These are phyloP conservation scores for Aechmea fasciata DNA, from an alignment of 176 grass and related monocot genomes.

Conservation along the genomic window DNA sequence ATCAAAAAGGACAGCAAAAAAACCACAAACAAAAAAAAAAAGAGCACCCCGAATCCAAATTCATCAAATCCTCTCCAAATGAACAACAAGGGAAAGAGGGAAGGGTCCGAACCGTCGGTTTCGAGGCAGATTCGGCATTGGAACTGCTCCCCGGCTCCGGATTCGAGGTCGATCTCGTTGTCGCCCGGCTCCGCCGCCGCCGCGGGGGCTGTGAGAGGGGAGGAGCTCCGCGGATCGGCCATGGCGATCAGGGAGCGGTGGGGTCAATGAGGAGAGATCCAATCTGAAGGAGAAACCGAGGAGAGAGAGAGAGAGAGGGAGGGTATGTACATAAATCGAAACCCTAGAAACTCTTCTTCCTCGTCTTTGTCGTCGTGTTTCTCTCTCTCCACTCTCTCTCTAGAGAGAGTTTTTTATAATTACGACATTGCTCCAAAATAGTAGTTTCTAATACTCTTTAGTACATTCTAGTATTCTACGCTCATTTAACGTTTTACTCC, in stretches of 20 bases:
- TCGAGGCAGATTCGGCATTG: conserved; percentile 99
- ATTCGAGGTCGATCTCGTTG: conserved; percentile 84
- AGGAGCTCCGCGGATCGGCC: conserved; percentile 48
- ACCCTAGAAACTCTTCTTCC: background rate
- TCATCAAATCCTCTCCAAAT: background rate
- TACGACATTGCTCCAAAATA: too few relatives aligned
- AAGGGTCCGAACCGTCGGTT: conserved; percentile 44
- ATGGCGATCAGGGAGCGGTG: conserved; percentile 10
- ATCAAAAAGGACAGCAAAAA: background rate
- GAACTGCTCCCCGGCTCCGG: conserved; percentile 69
- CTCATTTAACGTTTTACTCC: too few relatives aligned
- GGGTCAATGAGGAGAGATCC: background rate
- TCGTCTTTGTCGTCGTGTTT: too few relatives aligned
- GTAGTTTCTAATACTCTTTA: too few relatives aligned
- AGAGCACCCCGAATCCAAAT: too few relatives aligned
- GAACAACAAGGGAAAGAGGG: background rate
- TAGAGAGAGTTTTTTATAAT: too few relatives aligned
- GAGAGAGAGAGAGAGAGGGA: too few relatives aligned
- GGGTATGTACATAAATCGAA: background rate
- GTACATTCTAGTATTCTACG: too few relatives aligned
- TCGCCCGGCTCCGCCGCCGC: conserved; percentile 11
- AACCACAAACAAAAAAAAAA: background rate
- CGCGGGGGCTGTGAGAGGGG: conserved; percentile 60
- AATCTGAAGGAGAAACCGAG: background rate
- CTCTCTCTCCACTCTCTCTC: background rate